phyloP scores from a whole-genome alignment of 768 basidiomycete genomes.

The Lentinula detonsa region DNA sequence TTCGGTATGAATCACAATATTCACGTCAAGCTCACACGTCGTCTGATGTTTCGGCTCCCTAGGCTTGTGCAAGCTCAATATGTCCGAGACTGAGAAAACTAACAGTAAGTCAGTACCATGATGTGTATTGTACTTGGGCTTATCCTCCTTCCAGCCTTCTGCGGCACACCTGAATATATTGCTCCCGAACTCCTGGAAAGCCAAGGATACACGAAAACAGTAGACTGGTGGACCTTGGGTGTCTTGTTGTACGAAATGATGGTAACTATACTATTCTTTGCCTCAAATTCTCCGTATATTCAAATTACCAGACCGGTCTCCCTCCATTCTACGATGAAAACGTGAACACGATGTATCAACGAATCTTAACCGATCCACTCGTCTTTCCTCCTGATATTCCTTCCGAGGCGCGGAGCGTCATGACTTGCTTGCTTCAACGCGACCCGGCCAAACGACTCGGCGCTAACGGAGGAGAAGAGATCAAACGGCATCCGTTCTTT shows the following conservation, averaged over 20 bases:
- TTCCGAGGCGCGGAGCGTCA: conserved; percentile 82
- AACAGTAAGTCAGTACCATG: conserved; percentile 60
- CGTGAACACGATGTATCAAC: conserved; percentile 95
- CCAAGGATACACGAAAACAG: conserved; percentile 95
- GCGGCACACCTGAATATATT: conserved; percentile 98
- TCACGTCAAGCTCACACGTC: not conserved
- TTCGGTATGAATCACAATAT: conserved; percentile 49
- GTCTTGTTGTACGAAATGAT: conserved; percentile 97
- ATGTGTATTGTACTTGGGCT: conserved; percentile 3
- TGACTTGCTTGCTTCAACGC: conserved; percentile 82
- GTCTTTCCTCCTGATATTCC: conserved; percentile 88
- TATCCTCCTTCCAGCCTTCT: conserved; percentile 62
- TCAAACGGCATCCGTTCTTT: conserved; percentile 95
- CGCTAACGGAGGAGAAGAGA: conserved; percentile 91
- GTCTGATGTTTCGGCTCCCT: conserved; percentile 2
- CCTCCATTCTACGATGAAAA: conserved; percentile 99
- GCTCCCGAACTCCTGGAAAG: conserved; percentile 95
- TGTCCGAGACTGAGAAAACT: conserved; percentile 96
- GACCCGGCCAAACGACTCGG: conserved; percentile 86
- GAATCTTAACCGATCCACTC: conserved; percentile 90
- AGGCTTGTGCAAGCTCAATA: conserved; percentile 92
- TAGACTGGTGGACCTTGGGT: conserved; percentile 99
- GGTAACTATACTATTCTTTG: conserved; percentile 32
- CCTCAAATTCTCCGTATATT: not conserved
- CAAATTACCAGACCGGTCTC: conserved; percentile 66